Percentiles rank a stretch among this genome's conserved stretches.
Evolutionary conservation across 352 stramenopile genomes (phyloP).

Genomic region (Phytophthora pisi): DNA sequence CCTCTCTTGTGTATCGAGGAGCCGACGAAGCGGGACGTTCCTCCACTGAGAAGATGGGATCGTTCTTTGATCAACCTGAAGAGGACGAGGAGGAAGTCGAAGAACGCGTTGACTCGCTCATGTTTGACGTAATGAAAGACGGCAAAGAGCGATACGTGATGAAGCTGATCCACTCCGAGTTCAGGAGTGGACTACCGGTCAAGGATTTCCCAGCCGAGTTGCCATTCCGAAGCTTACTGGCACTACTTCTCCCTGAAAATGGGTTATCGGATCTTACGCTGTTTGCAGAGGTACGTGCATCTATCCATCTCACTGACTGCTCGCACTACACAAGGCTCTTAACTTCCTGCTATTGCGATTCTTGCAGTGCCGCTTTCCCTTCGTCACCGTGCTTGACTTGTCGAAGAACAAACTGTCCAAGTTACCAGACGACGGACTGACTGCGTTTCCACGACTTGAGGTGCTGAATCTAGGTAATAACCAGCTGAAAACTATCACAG

Average conservation of each 20-base stretch:
- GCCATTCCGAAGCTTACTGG: conserved; percentile 66
- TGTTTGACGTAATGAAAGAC: conserved; percentile 62
- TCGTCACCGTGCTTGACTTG: conserved; percentile 57
- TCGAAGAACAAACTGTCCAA: conserved; percentile 70
- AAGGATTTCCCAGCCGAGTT: conserved; percentile 59
- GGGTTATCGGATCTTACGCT: conserved; percentile 49
- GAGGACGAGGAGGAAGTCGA: conserved; percentile 47
- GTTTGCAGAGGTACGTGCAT: conserved; percentile 58
- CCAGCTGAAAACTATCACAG: conserved; percentile 56
- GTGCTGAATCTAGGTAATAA: conserved; percentile 71
- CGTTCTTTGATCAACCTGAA: conserved; percentile 29
- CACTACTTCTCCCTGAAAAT: conserved; percentile 67
- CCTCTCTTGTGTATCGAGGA: conserved; percentile 37
- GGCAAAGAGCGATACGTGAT: conserved; percentile 56
- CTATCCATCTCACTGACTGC: not conserved
- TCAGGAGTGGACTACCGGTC: conserved; percentile 49
- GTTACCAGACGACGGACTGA: conserved; percentile 51
- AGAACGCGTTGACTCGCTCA: conserved; percentile 43
- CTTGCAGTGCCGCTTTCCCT: conserved; percentile 66
- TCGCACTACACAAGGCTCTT: not conserved
- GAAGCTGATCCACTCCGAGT: conserved; percentile 56
- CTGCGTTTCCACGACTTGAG: conserved; percentile 65
- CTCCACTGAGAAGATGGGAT: conserved; percentile 8
- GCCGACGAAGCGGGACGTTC: conserved; percentile 15
- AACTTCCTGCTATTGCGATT: conserved; percentile 2